Conservation (phyloP, 345 rosid genomes). For the Arabidopsis thaliana region TAIR10.1 NC_003076.8:21500501-21501000, state of each 20-base stretch:
- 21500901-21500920: conserved; percentile 49
- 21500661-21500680: conserved; percentile 70
- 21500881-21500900: conserved; percentile 13
- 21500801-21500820: conserved; percentile 51
- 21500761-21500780: conserved; percentile 48
- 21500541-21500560: conserved; percentile 75
- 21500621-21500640: conserved; percentile 77
- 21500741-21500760: conserved; percentile 45
- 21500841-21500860: conserved; percentile 21
- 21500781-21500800: conserved; percentile 47
- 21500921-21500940: conserved; percentile 53
- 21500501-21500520: conserved; percentile 64
- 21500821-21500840: conserved; percentile 52
- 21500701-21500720: conserved; percentile 63
- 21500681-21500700: conserved; percentile 71
- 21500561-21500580: conserved; percentile 76
- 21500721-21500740: conserved; percentile 49
- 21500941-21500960: conserved; percentile 61
- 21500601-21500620: conserved; percentile 70
- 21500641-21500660: conserved; percentile 60
- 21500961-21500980: conserved; percentile 70
- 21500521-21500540: conserved; percentile 85
- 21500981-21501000: conserved; percentile 66
- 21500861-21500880: conserved; percentile 13
- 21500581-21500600: conserved; percentile 65